phyloP scores from a whole-genome alignment of 176 grass and related monocot genomes.

The Oryza coarctata region DNA sequence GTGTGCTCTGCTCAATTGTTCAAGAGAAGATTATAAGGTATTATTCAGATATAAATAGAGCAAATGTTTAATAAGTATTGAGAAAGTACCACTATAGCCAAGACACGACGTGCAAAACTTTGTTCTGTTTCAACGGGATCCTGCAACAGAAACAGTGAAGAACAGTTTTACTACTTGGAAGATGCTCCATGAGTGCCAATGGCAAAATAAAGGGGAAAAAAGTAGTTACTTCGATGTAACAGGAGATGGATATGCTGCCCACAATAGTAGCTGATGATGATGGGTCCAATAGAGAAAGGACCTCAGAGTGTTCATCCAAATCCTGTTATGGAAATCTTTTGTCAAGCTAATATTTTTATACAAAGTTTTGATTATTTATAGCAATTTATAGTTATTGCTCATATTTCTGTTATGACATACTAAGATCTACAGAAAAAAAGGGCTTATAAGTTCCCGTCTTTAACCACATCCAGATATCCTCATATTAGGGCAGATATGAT shows the following conservation, averaged over 20 bases:
- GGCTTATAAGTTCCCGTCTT: background rate
- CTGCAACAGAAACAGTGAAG: constrained; percentile 43
- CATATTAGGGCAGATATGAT: background rate
- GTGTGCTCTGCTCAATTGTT: constrained; percentile 8
- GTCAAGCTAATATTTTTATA: background rate
- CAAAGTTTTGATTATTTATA: constrained; percentile 16
- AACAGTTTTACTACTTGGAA: constrained; percentile 23
- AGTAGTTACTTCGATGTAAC: constrained; percentile 48
- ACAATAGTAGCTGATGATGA: constrained; percentile 59
- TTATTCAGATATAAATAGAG: constrained; percentile 15
- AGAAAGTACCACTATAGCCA: constrained; percentile 73
- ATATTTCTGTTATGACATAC: background rate
- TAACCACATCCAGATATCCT: background rate
- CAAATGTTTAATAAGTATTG: background rate
- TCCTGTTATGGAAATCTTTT: constrained; percentile 48
- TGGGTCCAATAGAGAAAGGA: constrained; percentile 74
- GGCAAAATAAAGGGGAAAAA: constrained; percentile 19
- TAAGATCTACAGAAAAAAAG: background rate
- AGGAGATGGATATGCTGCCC: constrained; percentile 74
- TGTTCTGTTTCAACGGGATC: constrained; percentile 91
- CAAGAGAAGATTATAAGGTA: background rate
- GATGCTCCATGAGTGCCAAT: background rate
- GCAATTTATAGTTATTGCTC: background rate
- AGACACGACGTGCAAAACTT: constrained; percentile 77
- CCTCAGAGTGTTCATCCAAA: constrained; percentile 63